Percentiles rank a stretch among this genome's conserved stretches.
Evolutionary conservation across 2,329 filamentous ascomycete genomes (phyloP).

Genomic region (Pseudogymnoascus sp.): DNA sequence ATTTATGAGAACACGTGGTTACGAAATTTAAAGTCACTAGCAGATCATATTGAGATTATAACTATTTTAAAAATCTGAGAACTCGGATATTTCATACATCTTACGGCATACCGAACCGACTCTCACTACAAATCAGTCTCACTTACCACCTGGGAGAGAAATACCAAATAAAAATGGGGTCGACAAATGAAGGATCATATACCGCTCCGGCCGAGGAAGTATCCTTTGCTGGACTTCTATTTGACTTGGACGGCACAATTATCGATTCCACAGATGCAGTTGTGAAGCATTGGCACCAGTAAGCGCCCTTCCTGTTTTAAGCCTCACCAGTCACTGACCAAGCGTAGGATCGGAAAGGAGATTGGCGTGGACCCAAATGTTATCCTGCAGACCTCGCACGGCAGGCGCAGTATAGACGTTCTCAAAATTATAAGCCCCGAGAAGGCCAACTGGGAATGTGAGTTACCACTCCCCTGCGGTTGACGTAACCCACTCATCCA

Average conservation of each 20-base stretch:
- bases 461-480: slow-evolving; percentile 34
- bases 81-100: not conserved
- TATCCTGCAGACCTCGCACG: slow-evolving; percentile 87
- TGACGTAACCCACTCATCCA: not conserved
- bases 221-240: slow-evolving; percentile 26
- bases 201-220: slow-evolving; percentile 4
- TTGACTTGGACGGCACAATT: slow-evolving; percentile 78
- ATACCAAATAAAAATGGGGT: slow-evolving; percentile 1
- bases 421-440: slow-evolving; percentile 72
- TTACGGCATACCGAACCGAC: not conserved
- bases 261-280: slow-evolving; percentile 76
- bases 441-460: slow-evolving; percentile 90
- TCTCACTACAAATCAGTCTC: not conserved
- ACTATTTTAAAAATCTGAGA: not conserved
- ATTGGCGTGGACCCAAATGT: slow-evolving; percentile 77
- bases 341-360: slow-evolving; percentile 64
- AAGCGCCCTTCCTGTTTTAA: slow-evolving; percentile 10
- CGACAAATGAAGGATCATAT: not conserved
- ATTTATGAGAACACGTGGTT: slow-evolving; percentile 4
- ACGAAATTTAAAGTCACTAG: not conserved
- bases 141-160: not conserved
- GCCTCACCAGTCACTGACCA: slow-evolving; percentile 1
- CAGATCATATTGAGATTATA: not conserved
- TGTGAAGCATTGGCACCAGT: slow-evolving; percentile 66
- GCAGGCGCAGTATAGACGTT: slow-evolving; percentile 80